These are phyloP conservation scores for Arctium minus DNA, from an alignment of 129 eudicot species.

Conservation along the genomic window DNA sequence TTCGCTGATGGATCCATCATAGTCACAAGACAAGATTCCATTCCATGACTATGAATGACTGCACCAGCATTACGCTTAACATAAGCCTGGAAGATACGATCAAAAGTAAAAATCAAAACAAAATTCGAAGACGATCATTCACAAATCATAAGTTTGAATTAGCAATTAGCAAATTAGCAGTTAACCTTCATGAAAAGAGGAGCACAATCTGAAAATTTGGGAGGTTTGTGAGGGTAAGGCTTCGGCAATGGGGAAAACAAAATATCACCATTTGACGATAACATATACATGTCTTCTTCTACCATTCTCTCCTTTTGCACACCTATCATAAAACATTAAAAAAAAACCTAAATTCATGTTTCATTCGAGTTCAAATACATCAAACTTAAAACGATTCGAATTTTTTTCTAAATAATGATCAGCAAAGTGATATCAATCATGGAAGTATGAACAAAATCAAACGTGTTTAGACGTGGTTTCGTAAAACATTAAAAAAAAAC, in stretches of 20 bases:
- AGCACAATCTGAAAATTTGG: slow-evolving; percentile 88
- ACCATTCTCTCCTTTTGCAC: slow-evolving; percentile 24
- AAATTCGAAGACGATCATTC: background rate
- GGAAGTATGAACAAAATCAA: background rate
- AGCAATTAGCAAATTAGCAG: background rate
- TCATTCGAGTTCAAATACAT: background rate
- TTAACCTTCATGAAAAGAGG: slow-evolving; percentile 86
- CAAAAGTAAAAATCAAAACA: background rate
- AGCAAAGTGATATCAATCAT: background rate
- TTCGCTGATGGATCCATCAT: slow-evolving; percentile 84
- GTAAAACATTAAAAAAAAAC: no score
- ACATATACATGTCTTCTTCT: slow-evolving; percentile 87
- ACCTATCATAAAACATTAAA: slow-evolving; percentile 33
- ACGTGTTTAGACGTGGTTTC: background rate
- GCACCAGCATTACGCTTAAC: no score
- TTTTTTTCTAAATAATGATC: background rate
- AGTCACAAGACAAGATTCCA: slow-evolving; percentile 54
- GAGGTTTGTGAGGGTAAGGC: slow-evolving; percentile 87
- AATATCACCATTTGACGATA: slow-evolving; percentile 64
- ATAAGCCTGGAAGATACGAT: slow-evolving; percentile 27
- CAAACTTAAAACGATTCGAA: background rate
- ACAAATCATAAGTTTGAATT: background rate
- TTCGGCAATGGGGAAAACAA: slow-evolving; percentile 63
- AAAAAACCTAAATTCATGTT: background rate
- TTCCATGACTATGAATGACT: no score